phyloP scores from a whole-genome alignment of 2,329 filamentous ascomycete species.

The Fusarium sp. region DNA sequence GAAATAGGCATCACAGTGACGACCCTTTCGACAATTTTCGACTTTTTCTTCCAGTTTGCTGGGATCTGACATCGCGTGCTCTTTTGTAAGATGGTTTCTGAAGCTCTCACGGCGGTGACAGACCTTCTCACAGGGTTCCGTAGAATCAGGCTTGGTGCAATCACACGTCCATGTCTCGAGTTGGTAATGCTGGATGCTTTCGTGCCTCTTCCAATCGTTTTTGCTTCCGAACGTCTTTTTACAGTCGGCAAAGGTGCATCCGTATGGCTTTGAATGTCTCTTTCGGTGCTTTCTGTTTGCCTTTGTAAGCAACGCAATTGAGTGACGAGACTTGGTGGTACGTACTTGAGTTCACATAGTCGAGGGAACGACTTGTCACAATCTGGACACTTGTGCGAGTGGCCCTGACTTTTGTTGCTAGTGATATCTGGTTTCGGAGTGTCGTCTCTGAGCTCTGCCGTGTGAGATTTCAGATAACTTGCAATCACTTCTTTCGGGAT shows the following conservation, averaged over 20 bases:
- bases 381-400: conserved; percentile 52
- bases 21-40: conserved; percentile 72
- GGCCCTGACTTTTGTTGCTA: conserved; percentile 27
- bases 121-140: conserved; percentile 68
- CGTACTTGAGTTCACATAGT: conserved; percentile 72
- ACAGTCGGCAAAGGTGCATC: conserved; percentile 82
- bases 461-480: conserved; percentile 48
- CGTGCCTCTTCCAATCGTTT: conserved; percentile 94
- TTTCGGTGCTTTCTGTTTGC: conserved; percentile 84
- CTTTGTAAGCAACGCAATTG: conserved; percentile 40
- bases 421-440: conserved; percentile 24
- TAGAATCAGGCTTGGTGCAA: conserved; percentile 46
- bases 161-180: conserved; percentile 81
- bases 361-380: conserved; percentile 66
- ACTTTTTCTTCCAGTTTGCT: conserved; percentile 60
- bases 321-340: background rate
- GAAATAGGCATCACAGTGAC: conserved; percentile 76
- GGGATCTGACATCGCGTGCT: conserved; percentile 60
- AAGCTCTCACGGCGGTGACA: conserved; percentile 74
- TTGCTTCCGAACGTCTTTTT: conserved; percentile 88
- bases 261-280: conserved; percentile 85
- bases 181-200: conserved; percentile 83
- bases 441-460: conserved; percentile 19
- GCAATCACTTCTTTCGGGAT: conserved; percentile 55
- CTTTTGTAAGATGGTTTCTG: conserved; percentile 70